Evolutionary conservation across 1,139 yeast species (phyloP).

Genomic region (Saccharomyces pastorianus): DNA sequence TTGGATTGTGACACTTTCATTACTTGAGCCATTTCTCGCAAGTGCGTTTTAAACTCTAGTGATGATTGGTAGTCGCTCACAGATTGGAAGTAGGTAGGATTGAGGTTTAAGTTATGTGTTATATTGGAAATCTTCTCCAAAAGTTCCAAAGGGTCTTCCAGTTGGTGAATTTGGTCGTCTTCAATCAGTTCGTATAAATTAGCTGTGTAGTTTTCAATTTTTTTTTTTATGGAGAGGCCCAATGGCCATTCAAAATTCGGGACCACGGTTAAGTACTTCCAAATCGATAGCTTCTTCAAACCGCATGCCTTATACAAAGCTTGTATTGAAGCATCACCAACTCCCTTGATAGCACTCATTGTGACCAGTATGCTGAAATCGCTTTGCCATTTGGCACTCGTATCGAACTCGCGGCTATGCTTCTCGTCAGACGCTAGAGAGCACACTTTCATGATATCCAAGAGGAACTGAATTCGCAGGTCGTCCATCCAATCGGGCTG

Average conservation of each 20-base stretch:
- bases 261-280: constrained; percentile 20
- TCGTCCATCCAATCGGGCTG: constrained; percentile 49
- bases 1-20: constrained; percentile 23
- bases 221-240: constrained; percentile 12
- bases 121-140: constrained; percentile 11
- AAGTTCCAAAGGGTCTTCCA: constrained; percentile 12
- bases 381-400: constrained; percentile 12
- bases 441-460: constrained; percentile 43
- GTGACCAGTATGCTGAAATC: constrained; percentile 25
- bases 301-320: constrained; percentile 15
- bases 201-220: constrained; percentile 9
- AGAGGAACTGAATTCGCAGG: constrained; percentile 36
- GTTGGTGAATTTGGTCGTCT: constrained; percentile 1
- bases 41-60: constrained; percentile 15
- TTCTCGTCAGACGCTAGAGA: constrained; percentile 10
- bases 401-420: not conserved
- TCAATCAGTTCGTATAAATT: constrained; percentile 11
- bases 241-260: constrained; percentile 13
- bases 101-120: constrained; percentile 13
- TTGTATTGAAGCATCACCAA: constrained; percentile 21
- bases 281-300: constrained; percentile 14
- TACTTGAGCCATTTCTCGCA: constrained; percentile 28
- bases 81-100: constrained; percentile 8
- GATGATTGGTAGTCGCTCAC: constrained; percentile 5
- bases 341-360: constrained; percentile 22